Evolutionary conservation across 2,329 filamentous ascomycete species (phyloP).

Genomic region (Fusarium verticillioides): DNA sequence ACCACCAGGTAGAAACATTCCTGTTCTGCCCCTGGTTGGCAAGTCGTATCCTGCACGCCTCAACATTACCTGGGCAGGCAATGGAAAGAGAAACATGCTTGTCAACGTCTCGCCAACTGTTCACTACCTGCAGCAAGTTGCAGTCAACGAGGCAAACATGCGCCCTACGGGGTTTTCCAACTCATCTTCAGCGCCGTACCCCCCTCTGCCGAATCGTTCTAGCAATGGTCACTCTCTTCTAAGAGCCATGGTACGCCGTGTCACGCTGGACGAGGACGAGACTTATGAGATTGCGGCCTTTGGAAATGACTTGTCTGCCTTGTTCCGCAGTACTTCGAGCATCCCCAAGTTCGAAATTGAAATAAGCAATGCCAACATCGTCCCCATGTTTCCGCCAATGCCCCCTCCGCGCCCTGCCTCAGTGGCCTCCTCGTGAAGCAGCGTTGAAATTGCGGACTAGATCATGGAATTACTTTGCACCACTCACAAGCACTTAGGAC

Average conservation of each 20-base stretch:
- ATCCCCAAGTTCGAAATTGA: slow-evolving; percentile 44
- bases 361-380: background rate
- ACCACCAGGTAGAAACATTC: slow-evolving; percentile 6
- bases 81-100: slow-evolving; percentile 47
- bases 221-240: background rate
- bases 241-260: slow-evolving; percentile 35
- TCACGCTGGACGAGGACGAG: slow-evolving; percentile 37
- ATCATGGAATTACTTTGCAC: background rate
- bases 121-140: slow-evolving; percentile 46
- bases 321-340: slow-evolving; percentile 30
- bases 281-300: slow-evolving; percentile 42
- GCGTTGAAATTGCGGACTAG: slow-evolving; percentile 20
- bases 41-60: slow-evolving; percentile 42
- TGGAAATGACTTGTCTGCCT: slow-evolving; percentile 42
- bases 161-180: slow-evolving; percentile 25
- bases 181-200: background rate
- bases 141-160: slow-evolving; percentile 34
- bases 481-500: background rate
- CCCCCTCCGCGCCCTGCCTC: slow-evolving; percentile 31
- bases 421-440: slow-evolving; percentile 24
- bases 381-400: slow-evolving; percentile 15
- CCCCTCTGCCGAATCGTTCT: slow-evolving; percentile 9
- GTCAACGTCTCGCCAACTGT: slow-evolving; percentile 47
- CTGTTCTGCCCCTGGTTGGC: slow-evolving; percentile 8
- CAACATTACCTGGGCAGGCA: slow-evolving; percentile 43